These are phyloP conservation scores for Cladosporium sp. DNA, from an alignment of 2,329 filamentous ascomycete species.

Conservation along the genomic window DNA sequence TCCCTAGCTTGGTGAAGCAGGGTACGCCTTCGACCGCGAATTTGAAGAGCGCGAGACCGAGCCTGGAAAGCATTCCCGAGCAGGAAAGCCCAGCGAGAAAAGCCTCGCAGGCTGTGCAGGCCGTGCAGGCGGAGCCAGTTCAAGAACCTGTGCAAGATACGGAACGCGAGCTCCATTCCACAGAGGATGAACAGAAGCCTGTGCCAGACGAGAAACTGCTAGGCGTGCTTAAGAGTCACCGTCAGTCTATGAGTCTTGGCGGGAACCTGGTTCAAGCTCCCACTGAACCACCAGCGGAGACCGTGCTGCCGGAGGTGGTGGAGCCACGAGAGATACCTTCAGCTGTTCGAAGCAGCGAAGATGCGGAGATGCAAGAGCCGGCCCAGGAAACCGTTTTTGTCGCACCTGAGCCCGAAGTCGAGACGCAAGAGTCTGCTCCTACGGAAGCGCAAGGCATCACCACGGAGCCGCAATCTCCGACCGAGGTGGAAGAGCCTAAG, in stretches of 20 bases:
- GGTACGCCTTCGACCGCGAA: constrained; percentile 10
- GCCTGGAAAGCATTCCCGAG: constrained; percentile 28
- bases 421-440: background rate
- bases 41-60: constrained; percentile 23
- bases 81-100: constrained; percentile 8
- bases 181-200: background rate
- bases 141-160: background rate
- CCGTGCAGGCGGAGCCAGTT: background rate
- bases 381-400: background rate
- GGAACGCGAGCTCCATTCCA: background rate
- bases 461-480: background rate
- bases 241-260: constrained; percentile 19
- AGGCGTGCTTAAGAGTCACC: constrained; percentile 16
- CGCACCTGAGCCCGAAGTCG: background rate
- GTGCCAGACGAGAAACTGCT: constrained; percentile 17
- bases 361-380: constrained; percentile 12
- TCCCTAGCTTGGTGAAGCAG: constrained; percentile 58
- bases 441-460: background rate
- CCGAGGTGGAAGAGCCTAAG: background rate
- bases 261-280: background rate
- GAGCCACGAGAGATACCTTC: background rate
- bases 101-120: constrained; percentile 12
- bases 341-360: constrained; percentile 21
- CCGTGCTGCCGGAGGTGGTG: background rate
- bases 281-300: background rate